Conservation (phyloP, 768 basidiomycete species). For the Podaxis sp. region DNA sequence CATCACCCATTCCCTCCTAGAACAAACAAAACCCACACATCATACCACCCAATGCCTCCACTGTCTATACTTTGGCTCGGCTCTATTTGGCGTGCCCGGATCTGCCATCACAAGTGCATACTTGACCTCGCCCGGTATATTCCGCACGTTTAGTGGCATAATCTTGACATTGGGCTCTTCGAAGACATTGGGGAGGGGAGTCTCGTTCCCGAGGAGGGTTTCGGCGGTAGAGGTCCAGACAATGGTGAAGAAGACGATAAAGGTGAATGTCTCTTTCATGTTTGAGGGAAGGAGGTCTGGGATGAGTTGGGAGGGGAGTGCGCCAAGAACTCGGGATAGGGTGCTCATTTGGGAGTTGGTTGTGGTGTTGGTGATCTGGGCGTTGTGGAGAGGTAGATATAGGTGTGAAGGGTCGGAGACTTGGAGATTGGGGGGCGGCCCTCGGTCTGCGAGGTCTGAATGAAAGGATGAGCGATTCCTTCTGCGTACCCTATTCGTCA, state of each 20-base stretch:
- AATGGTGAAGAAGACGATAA: conserved; percentile 13
- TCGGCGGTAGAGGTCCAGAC: conserved; percentile 20
- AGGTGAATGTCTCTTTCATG: not conserved
- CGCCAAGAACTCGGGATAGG: not conserved
- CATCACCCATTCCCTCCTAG: conserved; percentile 9
- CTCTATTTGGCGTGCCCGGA: conserved; percentile 56
- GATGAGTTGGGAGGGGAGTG: conserved; percentile 1
- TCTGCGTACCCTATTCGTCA: too few species aligned
- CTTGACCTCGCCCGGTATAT: conserved; percentile 27
- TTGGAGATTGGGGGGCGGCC: not conserved
- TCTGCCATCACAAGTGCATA: conserved; percentile 61
- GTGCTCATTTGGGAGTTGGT: conserved; percentile 1
- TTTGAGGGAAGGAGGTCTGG: conserved; percentile 13
- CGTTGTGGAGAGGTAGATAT: not conserved
- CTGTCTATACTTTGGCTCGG: conserved; percentile 46
- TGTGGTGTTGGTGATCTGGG: not conserved
- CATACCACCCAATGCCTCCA: conserved; percentile 61
- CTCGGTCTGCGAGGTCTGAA: not conserved
- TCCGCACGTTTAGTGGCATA: conserved; percentile 31
- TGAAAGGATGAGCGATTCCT: too few species aligned
- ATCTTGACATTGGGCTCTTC: conserved; percentile 53
- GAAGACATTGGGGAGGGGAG: conserved; percentile 34
- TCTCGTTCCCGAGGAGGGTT: conserved; percentile 29
- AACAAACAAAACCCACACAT: not conserved
- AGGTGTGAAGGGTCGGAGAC: too few species aligned